Conservation (phyloP, 352 stramenopile genomes). For the Pythium brachiatum region DNA sequence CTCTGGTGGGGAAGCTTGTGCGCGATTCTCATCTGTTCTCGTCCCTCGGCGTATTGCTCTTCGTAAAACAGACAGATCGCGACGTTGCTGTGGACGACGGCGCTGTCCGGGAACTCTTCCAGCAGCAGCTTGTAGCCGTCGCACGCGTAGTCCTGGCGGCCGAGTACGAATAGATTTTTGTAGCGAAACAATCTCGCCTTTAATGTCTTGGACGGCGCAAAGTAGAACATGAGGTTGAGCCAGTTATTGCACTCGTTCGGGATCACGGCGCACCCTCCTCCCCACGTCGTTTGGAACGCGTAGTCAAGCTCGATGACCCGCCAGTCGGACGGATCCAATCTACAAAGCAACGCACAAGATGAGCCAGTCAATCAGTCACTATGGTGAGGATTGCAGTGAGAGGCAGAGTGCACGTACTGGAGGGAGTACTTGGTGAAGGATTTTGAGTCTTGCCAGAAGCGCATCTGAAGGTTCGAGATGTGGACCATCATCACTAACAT, state of each 20-base stretch:
- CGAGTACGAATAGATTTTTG: slow-evolving; percentile 20
- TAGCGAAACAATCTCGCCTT: slow-evolving; percentile 26
- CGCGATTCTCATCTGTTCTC: slow-evolving; percentile 12
- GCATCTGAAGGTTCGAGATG: slow-evolving; percentile 19
- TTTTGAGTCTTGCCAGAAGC: slow-evolving; percentile 25
- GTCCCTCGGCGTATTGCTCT: background rate
- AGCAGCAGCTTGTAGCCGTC: slow-evolving; percentile 16
- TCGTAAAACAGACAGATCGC: slow-evolving; percentile 16
- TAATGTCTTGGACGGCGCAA: slow-evolving; percentile 17
- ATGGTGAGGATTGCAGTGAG: background rate
- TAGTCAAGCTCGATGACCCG: slow-evolving; percentile 24
- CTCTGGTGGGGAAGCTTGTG: background rate
- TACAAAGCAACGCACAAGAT: background rate
- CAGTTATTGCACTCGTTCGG: slow-evolving; percentile 5
- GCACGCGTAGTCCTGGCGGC: slow-evolving; percentile 14
- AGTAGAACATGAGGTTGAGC: slow-evolving; percentile 19
- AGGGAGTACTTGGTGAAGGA: slow-evolving; percentile 12
- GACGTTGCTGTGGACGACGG: slow-evolving; percentile 23
- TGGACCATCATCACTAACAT: background rate
- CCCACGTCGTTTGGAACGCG: background rate
- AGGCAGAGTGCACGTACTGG: background rate
- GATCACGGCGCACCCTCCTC: slow-evolving; percentile 5
- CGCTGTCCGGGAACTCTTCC: slow-evolving; percentile 9
- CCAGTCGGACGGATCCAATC: slow-evolving; percentile 35
- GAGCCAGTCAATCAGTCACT: background rate